These are phyloP conservation scores for Ceratobasidium sp. DNA, from an alignment of 1,284 basidiomycete species.

Conservation along the genomic window DNA sequence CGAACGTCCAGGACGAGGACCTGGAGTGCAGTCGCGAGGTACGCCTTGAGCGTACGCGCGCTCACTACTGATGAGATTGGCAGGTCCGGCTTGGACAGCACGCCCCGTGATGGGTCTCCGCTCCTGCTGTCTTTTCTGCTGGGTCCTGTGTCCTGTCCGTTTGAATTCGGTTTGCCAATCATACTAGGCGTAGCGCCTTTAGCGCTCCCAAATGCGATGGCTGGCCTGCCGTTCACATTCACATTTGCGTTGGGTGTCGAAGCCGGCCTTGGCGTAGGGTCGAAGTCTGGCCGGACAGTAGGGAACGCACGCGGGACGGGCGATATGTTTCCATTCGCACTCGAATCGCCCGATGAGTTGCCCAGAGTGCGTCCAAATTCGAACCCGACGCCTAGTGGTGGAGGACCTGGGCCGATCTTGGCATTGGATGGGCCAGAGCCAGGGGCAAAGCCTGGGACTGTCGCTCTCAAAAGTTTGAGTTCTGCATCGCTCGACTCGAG, in stretches of 20 bases:
- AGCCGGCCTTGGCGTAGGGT: slow-evolving; percentile 19
- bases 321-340: background rate
- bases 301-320: slow-evolving; percentile 30
- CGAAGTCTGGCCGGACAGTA: slow-evolving; percentile 5
- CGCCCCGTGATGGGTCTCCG: slow-evolving; percentile 42
- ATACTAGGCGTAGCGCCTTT: background rate
- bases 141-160: background rate
- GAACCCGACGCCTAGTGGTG: slow-evolving; percentile 4
- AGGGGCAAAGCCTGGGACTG: slow-evolving; percentile 1
- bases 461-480: background rate
- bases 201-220: background rate
- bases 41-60: slow-evolving; percentile 70
- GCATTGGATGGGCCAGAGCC: background rate
- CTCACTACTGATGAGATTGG: slow-evolving; percentile 67
- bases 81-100: slow-evolving; percentile 56
- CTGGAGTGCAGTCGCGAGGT: slow-evolving; percentile 63
- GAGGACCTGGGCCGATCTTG: background rate
- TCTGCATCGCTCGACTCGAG: slow-evolving; percentile 9
- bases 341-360: background rate
- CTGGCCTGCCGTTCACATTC: background rate
- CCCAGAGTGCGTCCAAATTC: background rate
- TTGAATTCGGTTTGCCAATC: slow-evolving; percentile 5
- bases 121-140: background rate
- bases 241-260: slow-evolving; percentile 17
- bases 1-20: slow-evolving; percentile 88